phyloP scores from a whole-genome alignment of 306 rosid genomes.

The Purshia tridentata region DNA sequence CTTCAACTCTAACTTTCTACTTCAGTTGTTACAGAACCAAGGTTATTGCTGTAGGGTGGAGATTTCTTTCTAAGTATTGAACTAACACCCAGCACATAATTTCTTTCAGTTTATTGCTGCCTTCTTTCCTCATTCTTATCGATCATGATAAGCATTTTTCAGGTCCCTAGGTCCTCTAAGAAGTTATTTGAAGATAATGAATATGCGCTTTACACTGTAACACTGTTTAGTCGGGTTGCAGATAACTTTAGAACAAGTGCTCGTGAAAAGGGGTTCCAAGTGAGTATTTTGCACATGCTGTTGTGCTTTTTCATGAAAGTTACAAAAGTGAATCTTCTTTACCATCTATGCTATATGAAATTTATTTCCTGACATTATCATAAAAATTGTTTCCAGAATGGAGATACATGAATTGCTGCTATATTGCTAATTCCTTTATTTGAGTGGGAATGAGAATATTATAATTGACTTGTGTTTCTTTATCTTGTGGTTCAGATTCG shows the following conservation, averaged over 20 bases:
- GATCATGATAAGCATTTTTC: constrained; percentile 38
- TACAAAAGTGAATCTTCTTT: constrained; percentile 2
- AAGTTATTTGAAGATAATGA: constrained; percentile 86
- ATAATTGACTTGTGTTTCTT: constrained; percentile 32
- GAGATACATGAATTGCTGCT: constrained; percentile 15
- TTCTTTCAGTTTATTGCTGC: constrained; percentile 11
- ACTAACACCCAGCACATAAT: constrained; percentile 17
- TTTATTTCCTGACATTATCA: background rate
- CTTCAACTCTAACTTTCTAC: constrained; percentile 22
- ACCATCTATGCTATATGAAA: background rate
- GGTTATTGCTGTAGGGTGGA: constrained; percentile 17
- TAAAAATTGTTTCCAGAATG: constrained; percentile 11
- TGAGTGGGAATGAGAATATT: background rate
- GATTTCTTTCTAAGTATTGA: constrained; percentile 18
- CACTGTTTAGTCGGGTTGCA: constrained; percentile 79
- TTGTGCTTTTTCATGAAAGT: constrained; percentile 19
- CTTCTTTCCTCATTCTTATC: constrained; percentile 31
- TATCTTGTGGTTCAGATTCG: constrained; percentile 60
- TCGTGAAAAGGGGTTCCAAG: constrained; percentile 87
- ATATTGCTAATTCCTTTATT: constrained; percentile 4
- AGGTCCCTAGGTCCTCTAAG: constrained; percentile 95
- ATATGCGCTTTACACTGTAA: constrained; percentile 85
- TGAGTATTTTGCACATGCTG: constrained; percentile 35
- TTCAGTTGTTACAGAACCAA: constrained; percentile 13
- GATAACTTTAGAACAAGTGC: constrained; percentile 87